Base-by-base conservation (phyloP, 2,329 filamentous ascomycete species). In the Fusarium chlamydosporum region DNA sequence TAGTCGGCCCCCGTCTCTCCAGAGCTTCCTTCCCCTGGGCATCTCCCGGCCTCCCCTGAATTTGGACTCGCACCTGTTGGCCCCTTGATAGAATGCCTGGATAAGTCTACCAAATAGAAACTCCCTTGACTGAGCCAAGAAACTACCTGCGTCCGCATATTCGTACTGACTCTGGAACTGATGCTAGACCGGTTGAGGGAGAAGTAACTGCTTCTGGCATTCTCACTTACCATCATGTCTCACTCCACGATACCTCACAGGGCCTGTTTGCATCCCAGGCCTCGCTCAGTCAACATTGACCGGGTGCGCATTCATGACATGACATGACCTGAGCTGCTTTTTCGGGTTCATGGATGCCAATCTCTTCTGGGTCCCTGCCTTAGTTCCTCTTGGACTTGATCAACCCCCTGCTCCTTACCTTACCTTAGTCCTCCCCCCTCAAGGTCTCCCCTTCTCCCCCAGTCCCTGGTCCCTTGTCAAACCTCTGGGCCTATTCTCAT, bases 401-500 rank as follows among this genome's bases (percentile, higher is more conserved):
- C 9, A 59, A 59, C 52, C 63, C 50, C 56, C 55, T 62, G 50
- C 65, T 48, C 43, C 38, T 53, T 18, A 42, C 56, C 64, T 57
- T 54, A 33, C 45, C 50, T 67, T 66, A 67, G 56, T 35, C 43
- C 15, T 26, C 43, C 50, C 50, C 48, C 58, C 47, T 23, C 23
- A 23, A 54, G 57, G 62, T 40, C 61, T 64, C 50, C 31, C 58
- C 59, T 62, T 45, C 38, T 34, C 59, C 43, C 66, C 65, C 56
- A 41, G 63, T 66, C 65, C 66, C 51, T 65, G 59, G 56, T 56
- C 67, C 56, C 41, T 29, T 26, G 68, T 65, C 66, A 64, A 74
- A 69, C 72, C 69, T 62, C 55, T 64, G 62, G 71, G 42, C 58
- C 62, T 64, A 52, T 70, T 68, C 48, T 61, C 67, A 51, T 70